Percentiles rank a stretch among this genome's conserved stretches.
phyloP scores from a whole-genome alignment of 805 yeast species.

The Candida manassasensis region DNA sequence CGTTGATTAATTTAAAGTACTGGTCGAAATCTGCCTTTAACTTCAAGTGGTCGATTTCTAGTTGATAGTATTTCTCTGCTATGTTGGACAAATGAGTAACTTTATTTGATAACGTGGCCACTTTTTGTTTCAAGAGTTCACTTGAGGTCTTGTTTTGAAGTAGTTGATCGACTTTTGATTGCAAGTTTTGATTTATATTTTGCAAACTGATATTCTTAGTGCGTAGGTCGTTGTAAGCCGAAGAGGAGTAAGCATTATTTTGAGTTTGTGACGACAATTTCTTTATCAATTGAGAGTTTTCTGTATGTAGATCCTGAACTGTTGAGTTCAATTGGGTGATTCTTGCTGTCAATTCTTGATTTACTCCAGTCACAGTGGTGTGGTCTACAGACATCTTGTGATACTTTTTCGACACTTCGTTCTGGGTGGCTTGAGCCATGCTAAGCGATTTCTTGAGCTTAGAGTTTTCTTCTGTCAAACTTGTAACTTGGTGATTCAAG shows the following conservation, averaged over 20 bases:
- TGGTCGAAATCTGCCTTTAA: slow-evolving; percentile 45
- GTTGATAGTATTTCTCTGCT: slow-evolving; percentile 41
- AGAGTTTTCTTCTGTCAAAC: slow-evolving; percentile 17
- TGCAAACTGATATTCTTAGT: slow-evolving; percentile 30
- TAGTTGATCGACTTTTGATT: slow-evolving; percentile 47
- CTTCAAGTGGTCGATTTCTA: slow-evolving; percentile 47
- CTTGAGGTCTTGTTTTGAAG: slow-evolving; percentile 44
- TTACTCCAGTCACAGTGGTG: slow-evolving; percentile 25
- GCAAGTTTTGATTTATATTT: slow-evolving; percentile 50
- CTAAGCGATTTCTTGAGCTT: slow-evolving; percentile 8
- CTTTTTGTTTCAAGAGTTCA: slow-evolving; percentile 56
- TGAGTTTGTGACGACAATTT: slow-evolving; percentile 15
- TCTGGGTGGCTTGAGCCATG: slow-evolving; percentile 19
- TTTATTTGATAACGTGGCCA: slow-evolving; percentile 35
- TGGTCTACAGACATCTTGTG: slow-evolving; percentile 34
- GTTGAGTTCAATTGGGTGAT: slow-evolving; percentile 22
- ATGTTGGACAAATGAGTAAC: slow-evolving; percentile 34
- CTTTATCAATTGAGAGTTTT: slow-evolving; percentile 27
- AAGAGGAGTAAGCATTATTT: slow-evolving; percentile 1
- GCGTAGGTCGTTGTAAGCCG: slow-evolving; percentile 16
- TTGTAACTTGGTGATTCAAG: slow-evolving; percentile 15
- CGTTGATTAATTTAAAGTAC: slow-evolving; percentile 40
- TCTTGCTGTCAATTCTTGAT: slow-evolving; percentile 37
- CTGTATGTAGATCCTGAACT: slow-evolving; percentile 12
- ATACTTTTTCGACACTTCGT: slow-evolving; percentile 19